Evolutionary conservation across 352 stramenopile species (phyloP).

Genomic region (Globisporangium solare): DNA sequence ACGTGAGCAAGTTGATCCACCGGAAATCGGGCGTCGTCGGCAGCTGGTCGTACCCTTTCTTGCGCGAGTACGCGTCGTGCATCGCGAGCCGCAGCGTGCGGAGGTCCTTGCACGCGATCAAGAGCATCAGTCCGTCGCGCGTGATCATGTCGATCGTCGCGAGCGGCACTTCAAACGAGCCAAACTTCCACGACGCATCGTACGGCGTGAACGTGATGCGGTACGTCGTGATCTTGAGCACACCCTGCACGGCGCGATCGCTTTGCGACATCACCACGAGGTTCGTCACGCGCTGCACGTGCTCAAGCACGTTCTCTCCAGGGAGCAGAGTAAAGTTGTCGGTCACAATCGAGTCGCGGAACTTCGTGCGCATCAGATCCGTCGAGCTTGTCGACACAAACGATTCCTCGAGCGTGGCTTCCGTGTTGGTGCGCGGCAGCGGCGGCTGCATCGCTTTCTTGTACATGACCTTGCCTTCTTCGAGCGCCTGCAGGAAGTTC

Average conservation of each 20-base stretch:
- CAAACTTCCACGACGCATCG: slow-evolving; percentile 80
- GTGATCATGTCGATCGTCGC: slow-evolving; percentile 77
- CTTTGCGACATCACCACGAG: slow-evolving; percentile 81
- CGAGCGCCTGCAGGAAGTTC: slow-evolving; percentile 77
- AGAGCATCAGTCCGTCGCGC: slow-evolving; percentile 72
- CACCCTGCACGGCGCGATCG: slow-evolving; percentile 78
- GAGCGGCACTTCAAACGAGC: slow-evolving; percentile 78
- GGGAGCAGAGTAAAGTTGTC: slow-evolving; percentile 56
- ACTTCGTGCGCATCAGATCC: slow-evolving; percentile 30
- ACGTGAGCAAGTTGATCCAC: slow-evolving; percentile 74
- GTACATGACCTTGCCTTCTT: slow-evolving; percentile 82
- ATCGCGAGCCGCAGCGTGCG: slow-evolving; percentile 77
- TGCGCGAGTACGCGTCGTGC: slow-evolving; percentile 82
- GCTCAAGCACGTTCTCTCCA: slow-evolving; percentile 67
- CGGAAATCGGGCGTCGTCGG: slow-evolving; percentile 70
- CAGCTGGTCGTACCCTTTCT: slow-evolving; percentile 77
- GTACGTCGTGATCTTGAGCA: slow-evolving; percentile 82
- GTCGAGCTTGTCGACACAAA: slow-evolving; percentile 18
- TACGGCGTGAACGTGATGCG: slow-evolving; percentile 83
- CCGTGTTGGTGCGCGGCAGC: slow-evolving; percentile 18
- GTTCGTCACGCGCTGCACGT: slow-evolving; percentile 83
- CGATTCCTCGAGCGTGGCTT: slow-evolving; percentile 26
- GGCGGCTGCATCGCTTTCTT: slow-evolving; percentile 29
- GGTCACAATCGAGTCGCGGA: slow-evolving; percentile 60
- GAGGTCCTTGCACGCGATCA: slow-evolving; percentile 79